Base-by-base conservation (phyloP, 306 rosid genomes). In the Vicia villosa region DNA sequence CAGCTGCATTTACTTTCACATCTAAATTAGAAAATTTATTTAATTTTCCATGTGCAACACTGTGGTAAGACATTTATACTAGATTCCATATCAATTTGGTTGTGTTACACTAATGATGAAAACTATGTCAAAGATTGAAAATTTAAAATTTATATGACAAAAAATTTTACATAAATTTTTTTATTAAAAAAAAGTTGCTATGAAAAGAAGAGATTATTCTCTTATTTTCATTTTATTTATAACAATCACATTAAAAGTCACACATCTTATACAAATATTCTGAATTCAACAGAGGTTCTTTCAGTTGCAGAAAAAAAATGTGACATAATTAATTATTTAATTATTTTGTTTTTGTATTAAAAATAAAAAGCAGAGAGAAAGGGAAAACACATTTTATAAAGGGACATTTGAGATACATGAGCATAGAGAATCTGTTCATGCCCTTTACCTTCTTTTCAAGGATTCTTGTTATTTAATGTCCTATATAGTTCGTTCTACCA, bases 171-270 rank as follows among this genome's bases (percentile, higher is more conserved):
- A 64, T 10, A 32, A 60, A 4, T 21, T 52, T 58, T 43, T 49
- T 24, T 55, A 13, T 12, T 12, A 16, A 49, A 30, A 1, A 34
- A n/a, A 36, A 21, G 56, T 17, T 76, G 43, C 38, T 73, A 63
- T 73, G 54, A 77, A 81, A 77, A 77, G 82, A 77, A 81, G 82
- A 81, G 70, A 81, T 62, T 34, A 68, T 68, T 46, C 66, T 73
- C 16, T 21, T 9, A 36, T 40, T 9, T 73, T 68, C 26, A 68
- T 68, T 77, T 81, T 68, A 61, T 28, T 40, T 17, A 52, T 26
- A 55, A 68, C 58, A 81, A 68, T 55, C 70, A 67, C 70, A 68
- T 77, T 26, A 77, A 81, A 76, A 68, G 79, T 46, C 66, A 72
- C 68, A 34, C 68, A 67, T 62, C 16, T 24, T 70, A 54, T 34